A percentile compares a stretch with the other conserved stretches of the same genome.
Evolutionary conservation across 2,329 filamentous ascomycete species (phyloP).

Genomic region (Cyphellophora europaea): DNA sequence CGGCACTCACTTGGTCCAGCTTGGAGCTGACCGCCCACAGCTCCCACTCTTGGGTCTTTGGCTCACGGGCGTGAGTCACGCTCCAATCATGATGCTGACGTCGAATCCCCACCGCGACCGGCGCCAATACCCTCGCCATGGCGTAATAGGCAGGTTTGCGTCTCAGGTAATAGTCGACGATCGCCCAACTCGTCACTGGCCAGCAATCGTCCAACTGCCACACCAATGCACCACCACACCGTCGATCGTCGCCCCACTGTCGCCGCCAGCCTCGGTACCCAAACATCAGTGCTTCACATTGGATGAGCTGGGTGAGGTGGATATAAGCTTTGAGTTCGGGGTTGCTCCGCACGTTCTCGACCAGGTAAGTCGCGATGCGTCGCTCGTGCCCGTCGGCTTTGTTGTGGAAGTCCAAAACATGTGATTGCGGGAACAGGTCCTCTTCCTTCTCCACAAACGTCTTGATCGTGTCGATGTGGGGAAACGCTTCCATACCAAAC

Average conservation of each 20-base stretch:
- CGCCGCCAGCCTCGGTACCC: slow-evolving; percentile 48
- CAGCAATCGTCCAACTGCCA: slow-evolving; percentile 45
- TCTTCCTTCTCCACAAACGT: slow-evolving; percentile 61
- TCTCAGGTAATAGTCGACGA: slow-evolving; percentile 52
- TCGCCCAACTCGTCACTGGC: slow-evolving; percentile 54
- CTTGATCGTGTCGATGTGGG: slow-evolving; percentile 74
- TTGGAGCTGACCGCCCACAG: slow-evolving; percentile 48
- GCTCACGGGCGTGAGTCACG: slow-evolving; percentile 47
- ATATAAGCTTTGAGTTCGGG: slow-evolving; percentile 53
- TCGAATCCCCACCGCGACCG: slow-evolving; percentile 48
- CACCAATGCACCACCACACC: slow-evolving; percentile 36
- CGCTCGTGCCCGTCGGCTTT: slow-evolving; percentile 87
- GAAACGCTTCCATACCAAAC: slow-evolving; percentile 93
- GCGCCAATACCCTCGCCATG: slow-evolving; percentile 47
- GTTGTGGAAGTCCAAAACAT: slow-evolving; percentile 90
- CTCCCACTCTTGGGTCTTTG: slow-evolving; percentile 43
- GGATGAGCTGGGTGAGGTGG: slow-evolving; percentile 55
- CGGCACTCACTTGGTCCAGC: slow-evolving; percentile 22
- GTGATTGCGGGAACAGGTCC: slow-evolving; percentile 74
- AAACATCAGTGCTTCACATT: slow-evolving; percentile 53
- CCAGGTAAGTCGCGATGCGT: slow-evolving; percentile 76
- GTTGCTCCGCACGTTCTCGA: slow-evolving; percentile 69
- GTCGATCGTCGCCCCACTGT: slow-evolving; percentile 35
- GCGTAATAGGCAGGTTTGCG: slow-evolving; percentile 56
- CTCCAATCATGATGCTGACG: slow-evolving; percentile 53